A percentile compares a stretch with the other conserved stretches of the same genome.
Conservation (phyloP, 2,329 filamentous ascomycete genomes). For the Pseudomassariella vexata region DNA sequence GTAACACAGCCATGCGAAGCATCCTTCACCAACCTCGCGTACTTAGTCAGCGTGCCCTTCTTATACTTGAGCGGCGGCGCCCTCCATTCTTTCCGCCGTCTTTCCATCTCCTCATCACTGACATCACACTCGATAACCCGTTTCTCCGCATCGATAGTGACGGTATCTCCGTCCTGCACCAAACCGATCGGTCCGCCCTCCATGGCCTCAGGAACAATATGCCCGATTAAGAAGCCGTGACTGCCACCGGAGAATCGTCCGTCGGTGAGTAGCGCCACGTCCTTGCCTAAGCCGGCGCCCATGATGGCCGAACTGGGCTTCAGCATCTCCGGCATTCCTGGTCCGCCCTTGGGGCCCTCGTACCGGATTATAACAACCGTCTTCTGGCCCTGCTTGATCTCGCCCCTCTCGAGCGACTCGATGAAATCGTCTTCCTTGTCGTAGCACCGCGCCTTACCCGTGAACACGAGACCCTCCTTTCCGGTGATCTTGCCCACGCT, state of each 20-base stretch:
- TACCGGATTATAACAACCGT: slow-evolving; percentile 88
- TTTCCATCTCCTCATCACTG: slow-evolving; percentile 56
- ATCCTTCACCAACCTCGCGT: slow-evolving; percentile 54
- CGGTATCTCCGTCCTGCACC: slow-evolving; percentile 72
- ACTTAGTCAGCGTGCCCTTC: slow-evolving; percentile 66
- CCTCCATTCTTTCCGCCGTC: slow-evolving; percentile 55
- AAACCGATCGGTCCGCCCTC: slow-evolving; percentile 81
- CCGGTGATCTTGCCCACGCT: slow-evolving; percentile 92
- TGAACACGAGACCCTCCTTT: slow-evolving; percentile 83
- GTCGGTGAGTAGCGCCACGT: slow-evolving; percentile 70
- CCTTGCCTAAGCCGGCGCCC: slow-evolving; percentile 76
- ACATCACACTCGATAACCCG: slow-evolving; percentile 63
- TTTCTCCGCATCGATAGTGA: slow-evolving; percentile 77
- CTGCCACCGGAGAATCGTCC: slow-evolving; percentile 74
- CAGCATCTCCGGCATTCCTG: slow-evolving; percentile 92
- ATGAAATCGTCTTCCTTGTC: slow-evolving; percentile 81
- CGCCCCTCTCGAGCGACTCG: slow-evolving; percentile 66
- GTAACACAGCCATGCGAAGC: slow-evolving; percentile 57
- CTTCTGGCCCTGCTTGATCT: slow-evolving; percentile 81
- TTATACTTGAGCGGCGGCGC: slow-evolving; percentile 52
- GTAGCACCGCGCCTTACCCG: slow-evolving; percentile 75
- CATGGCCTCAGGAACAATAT: slow-evolving; percentile 82
- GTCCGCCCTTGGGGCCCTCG: slow-evolving; percentile 87
- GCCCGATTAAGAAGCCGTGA: slow-evolving; percentile 82
- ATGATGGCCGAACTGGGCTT: slow-evolving; percentile 91